Evolutionary conservation across 345 rosid genomes (phyloP), one percentile per base, ranked within the genome.

Genomic region (Hibiscus tridactylites): DNA sequence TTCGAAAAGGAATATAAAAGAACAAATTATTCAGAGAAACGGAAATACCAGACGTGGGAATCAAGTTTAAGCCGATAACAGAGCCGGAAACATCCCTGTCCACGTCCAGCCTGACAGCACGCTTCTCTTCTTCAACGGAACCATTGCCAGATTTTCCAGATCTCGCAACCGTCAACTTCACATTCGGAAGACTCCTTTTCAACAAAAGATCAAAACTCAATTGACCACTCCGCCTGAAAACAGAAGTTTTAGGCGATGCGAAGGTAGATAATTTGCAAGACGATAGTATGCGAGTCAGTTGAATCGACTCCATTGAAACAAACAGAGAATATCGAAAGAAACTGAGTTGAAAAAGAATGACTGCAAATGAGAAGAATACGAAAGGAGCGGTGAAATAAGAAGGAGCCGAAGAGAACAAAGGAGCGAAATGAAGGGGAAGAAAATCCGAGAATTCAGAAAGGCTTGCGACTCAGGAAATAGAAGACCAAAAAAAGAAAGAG

Each of bases 51-150:
- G 90, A 68, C 3, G 31, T 84, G 74, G 86, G 84, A 84, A 57
- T 42, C 75, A 90, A 80, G 73, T 87, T 81, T 62, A 88, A 89
- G n/a, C 93, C 91, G 58, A 90, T 77, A 61, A 85, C 81, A 52
- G 90, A 77, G 65, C 88, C 92, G 67, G 92, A 83, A 15, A 33
- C 88, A 79, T 94, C 96, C 64, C 71, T 84, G 72, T 91, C 86
- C 0, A 80, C 37, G 28, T 83, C 93, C 26, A 83, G 35, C 28
- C 86, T 13, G 19, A 81, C 73, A 5, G 88, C 84, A 21, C 76
- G 81, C 57, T 67, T 42, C 44, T 13, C 82, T 46, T 57, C 80
- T 3, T 76, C 83, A 57, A 71, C 76, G 9, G 76, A 61, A 3
- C 29, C 76, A 1, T 58, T 64, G 3, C 68, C 82, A 61, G 74